Evolutionary conservation across 2,329 filamentous ascomycete genomes (phyloP), one percentile per base, ranked within the genome.

Genomic region (Tolypocladium guangdongense): DNA sequence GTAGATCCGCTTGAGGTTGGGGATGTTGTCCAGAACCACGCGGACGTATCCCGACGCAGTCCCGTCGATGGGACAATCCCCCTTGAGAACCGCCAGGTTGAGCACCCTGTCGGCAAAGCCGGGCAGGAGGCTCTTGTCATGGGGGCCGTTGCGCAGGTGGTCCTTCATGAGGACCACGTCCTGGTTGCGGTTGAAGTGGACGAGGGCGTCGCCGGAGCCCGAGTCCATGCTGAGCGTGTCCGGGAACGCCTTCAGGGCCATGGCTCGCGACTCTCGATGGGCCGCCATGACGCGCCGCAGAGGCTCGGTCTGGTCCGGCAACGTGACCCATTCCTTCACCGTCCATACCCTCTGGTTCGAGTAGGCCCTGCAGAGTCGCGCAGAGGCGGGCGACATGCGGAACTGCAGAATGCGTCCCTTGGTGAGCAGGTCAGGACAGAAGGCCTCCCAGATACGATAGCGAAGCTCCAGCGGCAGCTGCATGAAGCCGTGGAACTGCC

Each of bases 251-350:
- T 58, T 60, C 39, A 63, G 54, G 5, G 62, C 70, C 4, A 71
- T 52, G 16, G 54, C 57, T 30, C 71, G 70, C n/a, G 68, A 68
- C 56, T 72, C 69, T 8, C 61, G 58, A 38, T 70, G 62, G 10
- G 68, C 62, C 2, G 69, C 64, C 35, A 71, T 57, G 16, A 73
- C 56, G 4, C 57, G 54, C 8, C 69, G 65, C 1, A 65, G 51
- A 2, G 57, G 49, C 22, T 53, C 54, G 0, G 68, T 72, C n/a
- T 65, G 63, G 4, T 63, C 57, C 0, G 57, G 54, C 0, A 71
- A 61, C 4, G 52, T 57, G 1, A 56, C 18, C 7, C 62, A 59
- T 6, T 67, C 62, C 14, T 50, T 57, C 3, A 64, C 58, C 1
- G 57, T 55, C 56, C 55, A 62, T 14, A 52, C 51, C 27, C n/a